These are phyloP conservation scores for Galerina marginata DNA, from an alignment of 768 basidiomycete species.

Conservation along the genomic window DNA sequence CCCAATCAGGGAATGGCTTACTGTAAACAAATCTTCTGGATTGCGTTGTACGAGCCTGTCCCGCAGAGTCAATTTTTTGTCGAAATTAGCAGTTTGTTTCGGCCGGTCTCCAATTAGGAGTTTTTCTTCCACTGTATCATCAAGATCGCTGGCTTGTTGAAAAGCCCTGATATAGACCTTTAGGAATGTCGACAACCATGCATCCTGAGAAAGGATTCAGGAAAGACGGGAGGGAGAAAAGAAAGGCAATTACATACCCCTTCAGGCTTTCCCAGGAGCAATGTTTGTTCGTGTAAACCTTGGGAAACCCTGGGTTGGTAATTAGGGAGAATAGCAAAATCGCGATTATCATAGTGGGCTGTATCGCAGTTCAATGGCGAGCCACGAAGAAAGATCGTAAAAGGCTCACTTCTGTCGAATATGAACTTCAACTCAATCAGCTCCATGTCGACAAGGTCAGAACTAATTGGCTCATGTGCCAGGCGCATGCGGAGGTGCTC, in stretches of 20 bases:
- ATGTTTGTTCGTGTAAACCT: constrained; percentile 69
- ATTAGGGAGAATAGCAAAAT: constrained; percentile 77
- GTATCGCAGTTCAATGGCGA: constrained; percentile 13
- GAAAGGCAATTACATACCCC: constrained; percentile 52
- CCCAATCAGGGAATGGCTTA: constrained; percentile 3
- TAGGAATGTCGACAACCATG: constrained; percentile 76
- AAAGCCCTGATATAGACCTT: constrained; percentile 80
- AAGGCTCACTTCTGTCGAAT: constrained; percentile 70
- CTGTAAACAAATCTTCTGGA: constrained; percentile 49
- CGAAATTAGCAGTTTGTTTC: constrained; percentile 59
- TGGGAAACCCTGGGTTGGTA: constrained; percentile 67
- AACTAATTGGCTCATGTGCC: constrained; percentile 70
- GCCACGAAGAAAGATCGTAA: background rate
- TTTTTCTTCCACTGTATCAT: constrained; percentile 82
- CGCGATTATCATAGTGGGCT: constrained; percentile 89
- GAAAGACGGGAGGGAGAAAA: constrained; percentile 5
- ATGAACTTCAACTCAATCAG: constrained; percentile 85
- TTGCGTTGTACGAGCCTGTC: constrained; percentile 60
- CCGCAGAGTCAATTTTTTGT: constrained; percentile 54
- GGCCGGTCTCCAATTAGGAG: constrained; percentile 82
- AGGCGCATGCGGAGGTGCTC: constrained; percentile 88
- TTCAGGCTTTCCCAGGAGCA: constrained; percentile 65
- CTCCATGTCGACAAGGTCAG: constrained; percentile 82
- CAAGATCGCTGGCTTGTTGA: constrained; percentile 80
- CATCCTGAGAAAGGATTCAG: constrained; percentile 38